Evolutionary conservation across 1,284 basidiomycete genomes (phyloP), one percentile per base, ranked within the genome.

Genomic region (Boletus sp.): DNA sequence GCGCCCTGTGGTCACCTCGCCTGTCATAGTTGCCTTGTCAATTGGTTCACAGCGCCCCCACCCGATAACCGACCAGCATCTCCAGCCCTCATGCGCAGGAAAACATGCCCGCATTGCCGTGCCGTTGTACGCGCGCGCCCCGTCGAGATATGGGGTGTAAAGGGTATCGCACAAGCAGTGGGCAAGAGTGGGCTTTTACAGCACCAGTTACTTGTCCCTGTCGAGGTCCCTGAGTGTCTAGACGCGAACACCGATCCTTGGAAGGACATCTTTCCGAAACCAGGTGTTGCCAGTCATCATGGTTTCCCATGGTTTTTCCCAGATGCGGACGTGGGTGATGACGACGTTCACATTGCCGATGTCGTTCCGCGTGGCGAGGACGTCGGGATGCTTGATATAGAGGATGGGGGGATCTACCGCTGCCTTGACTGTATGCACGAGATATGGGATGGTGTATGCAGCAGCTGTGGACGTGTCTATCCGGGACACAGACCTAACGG

Each of bases 91-190:
- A 51, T 59, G 52, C 67, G 75, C 57, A 68, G 72, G 64, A 90
- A 90, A 64, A 84, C 81, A 2, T 90, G 88, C 54, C 87, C 87
- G 0, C 76, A 85, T 38, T 90, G 87, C 57, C 82, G 88, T 26
- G 75, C 80, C 0, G 60, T 73, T 14, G 72, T 90, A 14, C 65
- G 61, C 10, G 76, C 81, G 9, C 75, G 81, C 4, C 87, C 87
- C 0, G 73, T 80, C 5, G 82, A 83, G 61, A 76, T 84, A n/a
- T 89, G 83, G 81, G 72, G 70, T 9, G 70, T 88, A 54, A 88
- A 88, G 62, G 74, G 75, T 50, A 78, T 88, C 68, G 82, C 84
- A 14, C 65, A 62, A 1, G 63, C 67, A 5, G 57, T 83, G 4
- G 69, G 74, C 33, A 75, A 75, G 41, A 84, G 79, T 51, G 75